Conservation (phyloP, 2,329 filamentous ascomycete genomes). For the Penicillium sp. region DNA sequence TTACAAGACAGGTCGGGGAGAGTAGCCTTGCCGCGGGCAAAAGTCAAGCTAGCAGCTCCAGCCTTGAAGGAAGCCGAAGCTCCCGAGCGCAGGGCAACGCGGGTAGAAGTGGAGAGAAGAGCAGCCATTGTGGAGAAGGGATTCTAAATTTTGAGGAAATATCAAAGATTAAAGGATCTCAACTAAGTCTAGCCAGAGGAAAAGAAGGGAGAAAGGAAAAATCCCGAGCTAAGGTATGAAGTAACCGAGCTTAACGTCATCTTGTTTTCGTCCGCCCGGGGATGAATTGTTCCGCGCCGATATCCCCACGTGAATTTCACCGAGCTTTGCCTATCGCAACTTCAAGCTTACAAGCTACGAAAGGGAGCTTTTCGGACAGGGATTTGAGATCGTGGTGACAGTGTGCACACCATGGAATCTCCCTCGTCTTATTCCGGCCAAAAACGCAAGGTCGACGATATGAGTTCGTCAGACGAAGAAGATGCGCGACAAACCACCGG, state of each 20-base stretch:
- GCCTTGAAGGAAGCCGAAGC: slow-evolving; percentile 59
- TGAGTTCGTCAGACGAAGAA: slow-evolving; percentile 46
- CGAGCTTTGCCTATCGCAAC: slow-evolving; percentile 11
- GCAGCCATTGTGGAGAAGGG: slow-evolving; percentile 65
- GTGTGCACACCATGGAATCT: slow-evolving; percentile 36
- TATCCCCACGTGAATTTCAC: slow-evolving; percentile 29
- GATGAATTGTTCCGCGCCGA: slow-evolving; percentile 18
- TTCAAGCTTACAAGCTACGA: slow-evolving; percentile 11
- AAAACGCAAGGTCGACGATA: slow-evolving; percentile 48
- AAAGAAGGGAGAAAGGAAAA: slow-evolving; percentile 18
- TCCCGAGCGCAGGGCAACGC: slow-evolving; percentile 71
- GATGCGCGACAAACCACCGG: slow-evolving; percentile 40
- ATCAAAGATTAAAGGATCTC: slow-evolving; percentile 2
- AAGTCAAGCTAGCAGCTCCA: slow-evolving; percentile 71
- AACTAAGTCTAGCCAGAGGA: slow-evolving; percentile 13
- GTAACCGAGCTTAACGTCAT: slow-evolving; percentile 34
- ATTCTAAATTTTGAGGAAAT: not conserved
- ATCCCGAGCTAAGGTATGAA: slow-evolving; percentile 29
- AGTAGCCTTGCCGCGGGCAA: slow-evolving; percentile 85
- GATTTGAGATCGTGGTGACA: slow-evolving; percentile 4
- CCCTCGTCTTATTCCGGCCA: slow-evolving; percentile 39
- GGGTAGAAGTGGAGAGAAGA: slow-evolving; percentile 72
- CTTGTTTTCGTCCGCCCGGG: slow-evolving; percentile 30
- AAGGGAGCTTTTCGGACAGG: slow-evolving; percentile 3
- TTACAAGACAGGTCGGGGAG: slow-evolving; percentile 84